Percentiles rank a stretch among this genome's conserved stretches.
Conservation (phyloP, 208 protist species). For the Sergeia podlipaevii region DNA sequence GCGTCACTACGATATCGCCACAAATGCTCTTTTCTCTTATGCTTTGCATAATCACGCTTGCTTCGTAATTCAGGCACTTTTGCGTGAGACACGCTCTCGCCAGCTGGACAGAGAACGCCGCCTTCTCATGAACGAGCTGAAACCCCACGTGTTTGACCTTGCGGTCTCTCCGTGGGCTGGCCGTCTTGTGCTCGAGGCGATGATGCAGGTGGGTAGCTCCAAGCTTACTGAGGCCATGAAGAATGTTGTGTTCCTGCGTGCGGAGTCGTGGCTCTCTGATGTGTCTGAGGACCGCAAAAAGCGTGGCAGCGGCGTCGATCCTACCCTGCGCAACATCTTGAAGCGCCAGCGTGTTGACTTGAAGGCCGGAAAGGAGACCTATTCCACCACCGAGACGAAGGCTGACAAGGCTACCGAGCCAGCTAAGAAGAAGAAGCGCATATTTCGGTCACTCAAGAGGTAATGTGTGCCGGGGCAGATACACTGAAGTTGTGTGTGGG, state of each 20-base stretch:
- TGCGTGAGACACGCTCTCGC: conserved; percentile 62
- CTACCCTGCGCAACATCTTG: conserved; percentile 65
- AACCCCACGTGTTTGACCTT: conserved; percentile 83
- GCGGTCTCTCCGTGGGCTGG: conserved; percentile 84
- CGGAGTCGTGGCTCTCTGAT: conserved; percentile 77
- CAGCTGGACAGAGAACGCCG: conserved; percentile 57
- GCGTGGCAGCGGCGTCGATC: conserved; percentile 48
- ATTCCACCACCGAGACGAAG: not conserved
- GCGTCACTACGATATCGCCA: conserved; percentile 60
- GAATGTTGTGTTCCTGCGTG: conserved; percentile 79
- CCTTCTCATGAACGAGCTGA: conserved; percentile 79
- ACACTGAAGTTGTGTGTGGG: not conserved
- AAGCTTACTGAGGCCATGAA: conserved; percentile 71
- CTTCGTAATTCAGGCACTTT: conserved; percentile 75
- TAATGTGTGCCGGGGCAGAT: conserved; percentile 16
- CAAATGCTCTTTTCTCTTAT: conserved; percentile 65
- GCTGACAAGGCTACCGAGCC: not conserved
- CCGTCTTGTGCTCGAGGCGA: conserved; percentile 80
- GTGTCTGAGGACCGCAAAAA: conserved; percentile 38
- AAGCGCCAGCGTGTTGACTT: conserved; percentile 62
- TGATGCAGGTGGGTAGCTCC: conserved; percentile 60
- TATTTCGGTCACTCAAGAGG: conserved; percentile 73
- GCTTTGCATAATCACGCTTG: conserved; percentile 77
- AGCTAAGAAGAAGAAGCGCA: conserved; percentile 52
- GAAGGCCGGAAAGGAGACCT: conserved; percentile 15